Evolutionary conservation across 352 stramenopile genomes (phyloP), one percentile per base, ranked within the genome.

Genomic region (Pythium pyrilobum): DNA sequence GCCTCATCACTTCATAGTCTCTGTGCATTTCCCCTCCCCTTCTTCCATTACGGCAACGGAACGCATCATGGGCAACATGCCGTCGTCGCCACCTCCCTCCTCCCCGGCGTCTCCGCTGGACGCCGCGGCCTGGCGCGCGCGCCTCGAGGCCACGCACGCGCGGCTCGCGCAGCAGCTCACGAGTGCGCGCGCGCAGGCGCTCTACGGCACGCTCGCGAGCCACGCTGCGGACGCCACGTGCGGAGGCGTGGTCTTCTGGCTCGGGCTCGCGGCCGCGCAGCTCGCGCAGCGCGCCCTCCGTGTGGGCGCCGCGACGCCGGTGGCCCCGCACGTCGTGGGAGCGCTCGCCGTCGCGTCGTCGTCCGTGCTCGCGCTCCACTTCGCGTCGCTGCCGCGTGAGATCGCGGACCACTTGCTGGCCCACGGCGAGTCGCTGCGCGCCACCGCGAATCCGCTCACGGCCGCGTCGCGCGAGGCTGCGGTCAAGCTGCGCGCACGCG

Each of bases 161-260:
- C 39, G 34, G 10, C 16, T 62, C 24, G 24, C 47, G 18, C 27
- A 45, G 12, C 59, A 69, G 36, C 50, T 69, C 51, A 59, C 40
- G 29, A 51, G 50, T 16, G 7, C 47, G 44, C 62, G 56, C 2
- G 54, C 56, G 3, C 12, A 59, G 11, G 61, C 61, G 37, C 27
- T 69, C 12, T 69, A 62, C 25, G 50, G 60, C 29, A 47, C 55
- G 44, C 39, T 69, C 16, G 37, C 36, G 15, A 34, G n/a, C 9
- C 61, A 69, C 36, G 46, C 52, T 11, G 54, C 34, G 11, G 67
- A 75, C 62, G 67, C 64, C 15, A 53, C 62, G 7, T 54, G 50
- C 6, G 67, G 67, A 24, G 67, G 63, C 39, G 46, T 66, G 12
- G 42, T 75, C 28, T 75, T 75, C 36, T 64, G 63, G 59, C 42